A percentile compares a stretch with the other conserved stretches of the same genome.
These are phyloP conservation scores for Batkoa obscura DNA, from an alignment of 371 early-diverging fungal genomes.

Conservation along the genomic window DNA sequence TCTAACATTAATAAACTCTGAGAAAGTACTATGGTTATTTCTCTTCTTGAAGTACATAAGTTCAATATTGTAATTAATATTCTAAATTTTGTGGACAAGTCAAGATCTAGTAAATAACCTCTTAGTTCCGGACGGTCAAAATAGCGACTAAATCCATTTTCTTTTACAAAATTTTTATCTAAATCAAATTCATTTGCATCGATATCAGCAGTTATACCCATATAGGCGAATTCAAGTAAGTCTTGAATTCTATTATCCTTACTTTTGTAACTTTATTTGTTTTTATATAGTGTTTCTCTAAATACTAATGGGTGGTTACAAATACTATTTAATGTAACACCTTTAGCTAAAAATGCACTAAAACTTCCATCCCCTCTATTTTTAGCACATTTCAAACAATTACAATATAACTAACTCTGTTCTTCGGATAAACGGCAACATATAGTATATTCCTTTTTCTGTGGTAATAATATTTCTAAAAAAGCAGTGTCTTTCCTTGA, in stretches of 20 bases:
- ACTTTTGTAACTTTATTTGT: background rate
- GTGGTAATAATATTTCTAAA: slow-evolving; percentile 31
- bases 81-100: too few relatives aligned
- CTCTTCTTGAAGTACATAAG: too few relatives aligned
- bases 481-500: slow-evolving; percentile 7
- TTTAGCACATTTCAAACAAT: slow-evolving; percentile 11
- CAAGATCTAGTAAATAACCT: too few relatives aligned
- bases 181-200: background rate
- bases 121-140: too few relatives aligned
- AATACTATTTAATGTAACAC: slow-evolving; percentile 21
- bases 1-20: too few relatives aligned
- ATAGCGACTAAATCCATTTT: background rate
- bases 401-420: background rate
- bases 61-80: too few relatives aligned
- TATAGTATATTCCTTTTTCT: slow-evolving; percentile 49
- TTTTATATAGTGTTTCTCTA: slow-evolving; percentile 12
- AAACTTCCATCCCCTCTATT: background rate
- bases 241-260: background rate
- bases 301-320: slow-evolving; percentile 54
- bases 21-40: too few relatives aligned
- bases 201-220: background rate
- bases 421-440: slow-evolving; percentile 25
- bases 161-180: background rate
- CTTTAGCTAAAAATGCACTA: slow-evolving; percentile 3
- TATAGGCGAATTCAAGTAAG: slow-evolving; percentile 1